Conservation (phyloP, 495 filamentous ascomycete species). For the Thermothielavioides terrestris region DNA sequence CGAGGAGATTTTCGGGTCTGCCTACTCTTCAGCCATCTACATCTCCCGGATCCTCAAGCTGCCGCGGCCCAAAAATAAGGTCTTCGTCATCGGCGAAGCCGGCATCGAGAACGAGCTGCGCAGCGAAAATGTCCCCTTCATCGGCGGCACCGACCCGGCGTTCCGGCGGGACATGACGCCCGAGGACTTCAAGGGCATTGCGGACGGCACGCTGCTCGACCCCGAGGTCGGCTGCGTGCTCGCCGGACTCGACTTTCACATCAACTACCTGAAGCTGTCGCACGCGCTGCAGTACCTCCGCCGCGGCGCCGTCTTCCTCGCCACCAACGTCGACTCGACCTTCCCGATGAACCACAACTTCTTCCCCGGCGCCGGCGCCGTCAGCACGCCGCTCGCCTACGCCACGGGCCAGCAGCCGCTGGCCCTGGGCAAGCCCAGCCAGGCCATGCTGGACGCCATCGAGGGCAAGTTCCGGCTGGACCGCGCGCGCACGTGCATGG, state of each 20-base stretch:
- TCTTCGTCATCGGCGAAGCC: conserved; percentile 84
- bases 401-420: conserved; percentile 63
- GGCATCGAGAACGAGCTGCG: conserved; percentile 86
- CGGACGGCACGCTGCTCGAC: conserved; percentile 68
- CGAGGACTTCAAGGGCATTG: conserved; percentile 68
- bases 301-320: conserved; percentile 79
- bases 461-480: conserved; percentile 92
- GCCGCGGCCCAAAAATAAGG: conserved; percentile 70
- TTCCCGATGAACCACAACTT: conserved; percentile 69
- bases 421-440: conserved; percentile 85
- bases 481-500: conserved; percentile 81
- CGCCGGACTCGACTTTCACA: conserved; percentile 79
- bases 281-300: conserved; percentile 78
- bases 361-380: conserved; percentile 86
- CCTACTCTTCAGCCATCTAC: conserved; percentile 92
- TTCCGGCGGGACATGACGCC: conserved; percentile 67
- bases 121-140: conserved; percentile 65
- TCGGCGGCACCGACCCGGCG: conserved; percentile 81
- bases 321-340: conserved; percentile 85
- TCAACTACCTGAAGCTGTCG: conserved; percentile 88
- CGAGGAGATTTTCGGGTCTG: conserved; percentile 92
- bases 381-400: conserved; percentile 68
- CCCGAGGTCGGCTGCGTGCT: conserved; percentile 85
- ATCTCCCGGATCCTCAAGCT: conserved; percentile 86
- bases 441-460: conserved; percentile 98